Evolutionary conservation across 306 rosid genomes (phyloP).

Genomic region (Quercus glauca): DNA sequence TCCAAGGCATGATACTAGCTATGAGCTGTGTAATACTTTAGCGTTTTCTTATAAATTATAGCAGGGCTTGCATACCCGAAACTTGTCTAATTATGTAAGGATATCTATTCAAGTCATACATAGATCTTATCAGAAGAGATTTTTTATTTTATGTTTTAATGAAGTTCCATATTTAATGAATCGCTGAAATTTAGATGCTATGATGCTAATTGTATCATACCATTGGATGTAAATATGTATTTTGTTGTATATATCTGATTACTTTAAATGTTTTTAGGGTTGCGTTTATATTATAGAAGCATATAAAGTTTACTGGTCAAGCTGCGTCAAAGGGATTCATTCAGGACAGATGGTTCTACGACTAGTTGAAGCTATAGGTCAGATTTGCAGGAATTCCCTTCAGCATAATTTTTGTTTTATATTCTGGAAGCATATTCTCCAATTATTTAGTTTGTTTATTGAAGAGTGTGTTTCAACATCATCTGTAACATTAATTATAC

Average conservation of each 20-base stretch:
- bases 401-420: neutral
- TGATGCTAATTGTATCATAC: neutral
- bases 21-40: neutral
- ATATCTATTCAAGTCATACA: neutral
- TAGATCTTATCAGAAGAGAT: neutral
- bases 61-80: neutral
- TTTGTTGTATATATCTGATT: conserved; percentile 11
- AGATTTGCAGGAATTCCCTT: conserved; percentile 13
- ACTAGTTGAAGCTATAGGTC: conserved; percentile 97
- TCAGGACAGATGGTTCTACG: conserved; percentile 84
- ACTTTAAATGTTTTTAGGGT: conserved; percentile 54
- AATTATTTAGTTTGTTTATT: neutral
- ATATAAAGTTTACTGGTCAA: conserved; percentile 82
- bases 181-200: neutral
- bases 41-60: neutral
- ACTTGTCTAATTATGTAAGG: neutral
- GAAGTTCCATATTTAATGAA: neutral
- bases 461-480: neutral
- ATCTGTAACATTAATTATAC: neutral
- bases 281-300: conserved; percentile 79
- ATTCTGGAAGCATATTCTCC: neutral
- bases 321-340: conserved; percentile 92
- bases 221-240: neutral
- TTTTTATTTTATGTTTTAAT: no score
- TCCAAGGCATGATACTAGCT: neutral